Base-by-base conservation (phyloP, 2,329 filamentous ascomycete genomes). In the Sporothrix schenckii region DNA sequence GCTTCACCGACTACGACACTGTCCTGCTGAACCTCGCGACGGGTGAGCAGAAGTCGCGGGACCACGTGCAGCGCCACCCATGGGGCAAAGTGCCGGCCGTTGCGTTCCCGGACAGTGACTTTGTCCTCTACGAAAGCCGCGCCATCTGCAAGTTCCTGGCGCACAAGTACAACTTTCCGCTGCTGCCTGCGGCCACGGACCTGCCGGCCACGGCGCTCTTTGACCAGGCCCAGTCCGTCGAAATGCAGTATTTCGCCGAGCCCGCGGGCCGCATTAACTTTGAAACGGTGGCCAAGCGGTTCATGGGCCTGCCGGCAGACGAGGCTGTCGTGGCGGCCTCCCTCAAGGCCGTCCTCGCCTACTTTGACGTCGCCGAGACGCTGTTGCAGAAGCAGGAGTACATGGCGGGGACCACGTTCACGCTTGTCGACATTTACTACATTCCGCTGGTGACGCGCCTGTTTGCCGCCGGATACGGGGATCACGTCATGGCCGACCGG, bases 81-180 rank as follows among this genome's bases (percentile, higher is more conserved):
- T 81, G 79, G 78, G 81, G 80, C 27, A 82, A 82, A 76, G 74
- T 82, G 41, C 81, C 81, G 52, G 76, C 74, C n/a, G 72, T 83
- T 56, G 76, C 75, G 63, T 81, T 79, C 72, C 74, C 80, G 14
- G 76, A 79, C 4, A 34, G 4, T 4, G 80, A 80, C 0, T 83
- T 83, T 75, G 82, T 77, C 66, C 78, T 84, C 69, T 81, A 82
- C 74, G 82, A 84, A 75, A 83, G 80, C 74, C 82, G 81, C 49
- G 79, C 80, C 66, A 84, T 84, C 74, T 82, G 80, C 80, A 81
- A 81, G 75, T 82, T 83, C 75, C 79, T 84, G 70, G 76, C 81
- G 13, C 79, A 34, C 44, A 83, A 82, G 73, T 84, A 83, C 77
- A 79, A 76, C n/a, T 80, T 83, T 71, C 80, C 80, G 66, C 80